Evolutionary conservation across 257 asterid species (phyloP).

Genomic region (Ocimum tenuiflorum): DNA sequence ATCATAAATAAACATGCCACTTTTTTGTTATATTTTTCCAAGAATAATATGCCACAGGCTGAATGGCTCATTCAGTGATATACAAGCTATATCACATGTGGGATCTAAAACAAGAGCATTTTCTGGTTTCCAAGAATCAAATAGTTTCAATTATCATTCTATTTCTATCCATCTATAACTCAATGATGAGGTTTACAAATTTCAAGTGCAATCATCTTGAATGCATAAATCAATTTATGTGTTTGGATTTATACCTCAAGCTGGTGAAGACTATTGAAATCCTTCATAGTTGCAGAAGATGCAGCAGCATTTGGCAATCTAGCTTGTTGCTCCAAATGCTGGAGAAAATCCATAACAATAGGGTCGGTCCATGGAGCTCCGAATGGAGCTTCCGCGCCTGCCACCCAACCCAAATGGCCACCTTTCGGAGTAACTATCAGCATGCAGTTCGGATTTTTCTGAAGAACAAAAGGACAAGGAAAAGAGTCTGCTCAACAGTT

Average conservation of each 20-base stretch:
- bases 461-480: constrained; percentile 9
- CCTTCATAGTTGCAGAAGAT: constrained; percentile 14
- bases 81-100: neutral
- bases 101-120: neutral
- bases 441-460: constrained; percentile 78
- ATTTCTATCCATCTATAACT: too few relatives aligned
- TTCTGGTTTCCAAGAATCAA: neutral
- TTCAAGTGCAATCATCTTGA: neutral
- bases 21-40: too few relatives aligned
- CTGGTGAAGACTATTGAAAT: constrained; percentile 18
- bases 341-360: constrained; percentile 79
- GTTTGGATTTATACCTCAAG: constrained; percentile 24
- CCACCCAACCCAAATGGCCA: constrained; percentile 99
- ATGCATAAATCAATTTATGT: neutral
- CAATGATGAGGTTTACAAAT: neutral
- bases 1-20: too few relatives aligned
- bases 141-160: neutral
- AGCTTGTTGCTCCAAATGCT: constrained; percentile 42
- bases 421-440: constrained; percentile 87
- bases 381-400: constrained; percentile 64
- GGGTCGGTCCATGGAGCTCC: constrained; percentile 98
- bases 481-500: neutral
- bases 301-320: constrained; percentile 16
- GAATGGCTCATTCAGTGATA: neutral
- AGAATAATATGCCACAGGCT: too few relatives aligned